These are phyloP conservation scores for Coniochaeta ligniaria DNA, from an alignment of 2,329 filamentous ascomycete species.

Conservation along the genomic window DNA sequence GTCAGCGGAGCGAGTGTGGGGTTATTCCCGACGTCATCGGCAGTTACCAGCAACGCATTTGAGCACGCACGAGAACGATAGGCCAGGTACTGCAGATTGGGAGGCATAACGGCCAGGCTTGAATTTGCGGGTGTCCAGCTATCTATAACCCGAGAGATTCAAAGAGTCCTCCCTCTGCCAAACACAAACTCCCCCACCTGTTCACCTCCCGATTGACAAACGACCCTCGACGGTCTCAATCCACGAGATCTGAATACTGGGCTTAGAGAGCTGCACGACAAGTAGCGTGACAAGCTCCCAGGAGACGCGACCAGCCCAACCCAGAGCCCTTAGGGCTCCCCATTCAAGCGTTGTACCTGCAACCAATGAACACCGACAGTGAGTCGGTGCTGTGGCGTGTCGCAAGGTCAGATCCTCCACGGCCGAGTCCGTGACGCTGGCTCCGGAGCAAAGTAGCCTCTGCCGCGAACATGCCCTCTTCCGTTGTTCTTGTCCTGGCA, in stretches of 20 bases:
- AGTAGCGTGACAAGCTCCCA: constrained; percentile 19
- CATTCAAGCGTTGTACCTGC: background rate
- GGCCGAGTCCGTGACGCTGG: constrained; percentile 51
- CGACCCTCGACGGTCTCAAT: constrained; percentile 8
- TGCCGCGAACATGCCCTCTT: constrained; percentile 19
- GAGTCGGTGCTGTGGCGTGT: background rate
- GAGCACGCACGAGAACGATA: background rate
- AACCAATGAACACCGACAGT: background rate
- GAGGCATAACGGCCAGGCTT: constrained; percentile 19
- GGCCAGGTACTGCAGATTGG: background rate
- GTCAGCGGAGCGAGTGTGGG: background rate
- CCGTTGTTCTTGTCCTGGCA: constrained; percentile 5
- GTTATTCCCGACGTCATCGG: background rate
- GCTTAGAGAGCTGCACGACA: constrained; percentile 27
- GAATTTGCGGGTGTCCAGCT: constrained; percentile 26
- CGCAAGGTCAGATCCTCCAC: constrained; percentile 1
- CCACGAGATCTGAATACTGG: constrained; percentile 23
- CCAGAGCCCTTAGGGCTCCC: constrained; percentile 13
- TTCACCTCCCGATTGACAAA: constrained; percentile 20
- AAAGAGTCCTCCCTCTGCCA: constrained; percentile 20
- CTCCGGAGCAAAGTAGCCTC: constrained; percentile 48
- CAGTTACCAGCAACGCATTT: background rate
- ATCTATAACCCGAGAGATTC: constrained; percentile 18
- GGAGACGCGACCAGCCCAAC: constrained; percentile 46
- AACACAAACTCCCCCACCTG: constrained; percentile 25